Conservation (phyloP, 2,329 filamentous ascomycete genomes). For the Fusarium tupiense region DNA sequence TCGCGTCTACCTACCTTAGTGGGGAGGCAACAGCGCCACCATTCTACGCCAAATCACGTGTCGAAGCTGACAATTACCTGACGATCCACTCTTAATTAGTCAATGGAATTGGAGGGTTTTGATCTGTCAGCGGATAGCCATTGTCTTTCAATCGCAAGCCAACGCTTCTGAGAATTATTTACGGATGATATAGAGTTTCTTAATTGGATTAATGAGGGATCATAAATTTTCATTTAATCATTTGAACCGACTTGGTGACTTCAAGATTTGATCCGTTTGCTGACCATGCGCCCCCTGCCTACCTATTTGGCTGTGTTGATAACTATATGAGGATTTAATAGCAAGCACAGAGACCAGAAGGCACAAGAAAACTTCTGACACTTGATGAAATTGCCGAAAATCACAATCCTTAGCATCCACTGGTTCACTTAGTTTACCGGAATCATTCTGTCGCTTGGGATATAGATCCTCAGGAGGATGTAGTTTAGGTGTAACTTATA, state of each 20-base stretch:
- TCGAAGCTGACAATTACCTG: not conserved
- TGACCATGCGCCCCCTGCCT: not conserved
- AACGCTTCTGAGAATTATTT: not conserved
- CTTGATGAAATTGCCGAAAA: not conserved
- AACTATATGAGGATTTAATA: not conserved
- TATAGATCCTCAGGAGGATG: not conserved
- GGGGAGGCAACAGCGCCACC: conserved; percentile 40
- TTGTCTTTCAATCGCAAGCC: not conserved
- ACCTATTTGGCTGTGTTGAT: not conserved
- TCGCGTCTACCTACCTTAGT: conserved; percentile 43
- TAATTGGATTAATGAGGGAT: not conserved
- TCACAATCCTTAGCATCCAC: not conserved
- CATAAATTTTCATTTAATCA: not conserved
- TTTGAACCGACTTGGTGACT: not conserved
- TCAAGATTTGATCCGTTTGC: not conserved
- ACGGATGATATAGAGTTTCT: not conserved
- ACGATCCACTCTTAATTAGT: not conserved
- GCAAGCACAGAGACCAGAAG: not conserved
- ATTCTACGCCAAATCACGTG: conserved; percentile 54
- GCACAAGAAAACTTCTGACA: not conserved
- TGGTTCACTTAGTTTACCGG: not conserved
- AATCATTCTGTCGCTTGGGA: not conserved
- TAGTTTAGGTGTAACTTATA: not conserved
- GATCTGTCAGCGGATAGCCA: not conserved
- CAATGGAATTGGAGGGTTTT: not conserved